Evolutionary conservation across 2,329 filamentous ascomycete species (phyloP).

Genomic region (Penicillium sp.): DNA sequence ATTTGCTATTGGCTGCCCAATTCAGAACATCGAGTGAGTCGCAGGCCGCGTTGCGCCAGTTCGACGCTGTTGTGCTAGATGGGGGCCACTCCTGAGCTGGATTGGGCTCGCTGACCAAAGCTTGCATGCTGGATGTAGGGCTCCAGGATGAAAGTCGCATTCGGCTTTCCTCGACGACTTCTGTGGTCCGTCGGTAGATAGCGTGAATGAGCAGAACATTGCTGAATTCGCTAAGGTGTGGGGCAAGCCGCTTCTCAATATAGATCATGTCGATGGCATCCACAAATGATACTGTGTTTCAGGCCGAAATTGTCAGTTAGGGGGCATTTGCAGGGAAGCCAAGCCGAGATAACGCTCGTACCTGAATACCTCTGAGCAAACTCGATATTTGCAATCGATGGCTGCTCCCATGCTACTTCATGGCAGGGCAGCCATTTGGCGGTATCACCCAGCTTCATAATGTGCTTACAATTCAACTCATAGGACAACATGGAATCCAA

Average conservation of each 20-base stretch:
- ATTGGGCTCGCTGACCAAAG: neutral
- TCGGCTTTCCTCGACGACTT: neutral
- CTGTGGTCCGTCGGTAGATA: conserved; percentile 9
- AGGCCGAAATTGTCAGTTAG: neutral
- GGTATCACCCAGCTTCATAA: conserved; percentile 8
- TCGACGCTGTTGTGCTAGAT: neutral
- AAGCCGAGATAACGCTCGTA: neutral
- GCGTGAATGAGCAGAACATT: conserved; percentile 10
- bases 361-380: neutral
- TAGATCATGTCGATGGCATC: conserved; percentile 7
- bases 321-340: neutral
- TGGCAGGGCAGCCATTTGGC: conserved; percentile 2
- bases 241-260: conserved; percentile 6
- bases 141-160: conserved; percentile 5
- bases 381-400: conserved; percentile 1
- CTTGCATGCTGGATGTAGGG: conserved; percentile 4
- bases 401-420: conserved; percentile 7
- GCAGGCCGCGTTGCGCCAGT: conserved; percentile 13
- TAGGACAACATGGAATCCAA: conserved; percentile 10
- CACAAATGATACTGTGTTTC: neutral
- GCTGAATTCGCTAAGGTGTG: conserved; percentile 3
- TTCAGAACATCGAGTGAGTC: conserved; percentile 11
- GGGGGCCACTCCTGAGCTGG: conserved; percentile 4
- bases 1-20: conserved; percentile 6
- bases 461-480: conserved; percentile 1